phyloP scores from a whole-genome alignment of 1,284 basidiomycete genomes.

The Tilletia horrida region DNA sequence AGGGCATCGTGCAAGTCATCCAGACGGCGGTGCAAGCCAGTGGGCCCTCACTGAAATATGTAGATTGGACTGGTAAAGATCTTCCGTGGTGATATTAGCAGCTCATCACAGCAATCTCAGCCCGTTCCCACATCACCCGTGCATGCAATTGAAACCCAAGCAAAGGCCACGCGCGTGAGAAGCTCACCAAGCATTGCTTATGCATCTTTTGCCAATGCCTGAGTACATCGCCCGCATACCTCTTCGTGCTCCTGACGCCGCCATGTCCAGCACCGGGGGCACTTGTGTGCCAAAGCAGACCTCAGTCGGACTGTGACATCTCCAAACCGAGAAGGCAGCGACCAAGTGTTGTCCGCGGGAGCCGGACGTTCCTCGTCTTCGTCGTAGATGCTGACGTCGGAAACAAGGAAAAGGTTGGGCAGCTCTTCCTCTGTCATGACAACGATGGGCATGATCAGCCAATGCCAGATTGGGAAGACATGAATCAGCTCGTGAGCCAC shows the following conservation, averaged over 20 bases:
- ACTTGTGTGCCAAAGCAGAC: conserved; percentile 33
- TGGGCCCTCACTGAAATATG: conserved; percentile 9
- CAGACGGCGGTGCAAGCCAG: not conserved
- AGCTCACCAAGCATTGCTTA: not conserved
- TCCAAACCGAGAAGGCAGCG: not conserved
- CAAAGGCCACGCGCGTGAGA: too few species aligned
- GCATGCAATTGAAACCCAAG: too few species aligned
- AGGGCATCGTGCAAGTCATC: conserved; percentile 20
- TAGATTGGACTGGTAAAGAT: conserved; percentile 10
- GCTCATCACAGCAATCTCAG: not conserved
- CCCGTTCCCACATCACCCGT: not conserved
- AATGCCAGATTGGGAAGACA: not conserved
- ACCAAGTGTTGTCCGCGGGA: conserved; percentile 15
- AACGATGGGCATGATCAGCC: not conserved
- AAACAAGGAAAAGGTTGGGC: conserved; percentile 38
- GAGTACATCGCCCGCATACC: conserved; percentile 24
- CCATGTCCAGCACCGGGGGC: conserved; percentile 41
- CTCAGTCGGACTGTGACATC: conserved; percentile 28
- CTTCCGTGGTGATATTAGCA: conserved; percentile 14
- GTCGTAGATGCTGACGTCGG: conserved; percentile 30
- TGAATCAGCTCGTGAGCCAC: not conserved
- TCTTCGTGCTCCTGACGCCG: conserved; percentile 20
- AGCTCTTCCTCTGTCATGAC: conserved; percentile 24
- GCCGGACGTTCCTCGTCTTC: not conserved
- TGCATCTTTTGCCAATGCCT: not conserved